Base-by-base conservation (phyloP, 139 green algal genomes). In the Volvox reticuliferus region DNA sequence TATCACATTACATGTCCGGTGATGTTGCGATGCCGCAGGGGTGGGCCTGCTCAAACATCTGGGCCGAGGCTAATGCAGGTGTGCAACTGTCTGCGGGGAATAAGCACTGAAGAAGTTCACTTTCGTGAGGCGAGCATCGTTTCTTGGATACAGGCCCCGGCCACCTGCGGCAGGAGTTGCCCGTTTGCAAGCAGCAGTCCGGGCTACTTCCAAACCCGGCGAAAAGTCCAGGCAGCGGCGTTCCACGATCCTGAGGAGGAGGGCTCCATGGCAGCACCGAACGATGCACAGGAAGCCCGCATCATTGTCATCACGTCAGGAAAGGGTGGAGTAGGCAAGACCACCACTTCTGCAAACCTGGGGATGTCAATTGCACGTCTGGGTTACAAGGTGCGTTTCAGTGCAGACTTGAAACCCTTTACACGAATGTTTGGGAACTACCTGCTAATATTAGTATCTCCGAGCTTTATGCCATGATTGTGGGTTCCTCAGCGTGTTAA, bases 291-390 rank as follows among this genome's bases (percentile, higher is more conserved):
- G 28, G 92, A 95, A 84, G 86, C 92, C 44, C 91, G 93, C 19
- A 92, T 94, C 21, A 96, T 98, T 83, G 97, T 98, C 44, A 82
- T 98, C 73, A 99, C 97, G 21, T 97, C 95, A 33, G 97, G 97
- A 18, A 99, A 99, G 93, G 97, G 96, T 28, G 96, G 96, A 16
- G 97, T 98, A 28, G 97, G 97, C 30, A 98, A 99, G 95, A 99
- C 97, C 44, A 98, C 97, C 33, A 94, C 93, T n/a, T 96, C 95
- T 24, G 97, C 97, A 32, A 99, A 99, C 94, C 89, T 99, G 75
- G 97, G 97, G 33, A 98, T 99, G 96, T 97, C 91, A 24, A 98
- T 99, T 88, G 97, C 97, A 16, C 93, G 97, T 24, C 91, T 99
- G 73, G 97, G 97, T 26, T 98, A 98, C 93, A 95, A 96, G 89